Base-by-base conservation (phyloP, 2,329 filamentous ascomycete species). In the Trichoderma koningiopsis region DNA sequence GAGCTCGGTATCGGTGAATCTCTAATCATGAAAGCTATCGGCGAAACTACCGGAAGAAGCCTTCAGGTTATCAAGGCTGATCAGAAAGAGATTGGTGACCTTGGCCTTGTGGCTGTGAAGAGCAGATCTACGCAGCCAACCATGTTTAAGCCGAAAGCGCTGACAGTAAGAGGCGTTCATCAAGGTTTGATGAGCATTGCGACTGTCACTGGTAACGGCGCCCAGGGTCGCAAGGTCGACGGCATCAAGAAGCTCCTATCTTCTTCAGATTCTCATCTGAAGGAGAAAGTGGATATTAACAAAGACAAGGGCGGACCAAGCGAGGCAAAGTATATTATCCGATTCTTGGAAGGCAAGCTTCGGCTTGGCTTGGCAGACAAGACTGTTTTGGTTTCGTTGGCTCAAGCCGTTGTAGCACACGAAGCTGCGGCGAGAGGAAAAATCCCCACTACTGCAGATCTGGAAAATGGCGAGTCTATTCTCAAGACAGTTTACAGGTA, bases 1-100 rank as follows among this genome's bases (percentile, higher is more conserved):
- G 96, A 99, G 80, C 86, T 99, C 35, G 96, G 96, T n/a, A 99
- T 99, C 74, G 96, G 96, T 68, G 96, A 99, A 81, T 98, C 95
- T 0, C 82, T 99, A 33, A 97, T 99, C 75, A 98, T 98, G 94
- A 99, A 98, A 79, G 93, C 96, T 5, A 97, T 99, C 76, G 95
- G 95, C 13, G 95, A 98, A 82, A 92, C 91, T 35, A 99, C 96
- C 0, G 96, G 96, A 11, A 90, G 96, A 71, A 97, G 90, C 75
- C 81, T 97, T 58, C 87, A 91, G 47, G 90, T 97, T 64, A 97
- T 99, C 84, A 98, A 97, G 82, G 89, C 92, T 60, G 94, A 98
- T 74, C 96, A 99, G 77, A 94, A 96, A 76, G 94, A 97, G 75
- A 97, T 98, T 79, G 96, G 96, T 66, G 96, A 99, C 79, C 86